Conservation (phyloP, 164 flowering plant species). For the Piper betle region DNA sequence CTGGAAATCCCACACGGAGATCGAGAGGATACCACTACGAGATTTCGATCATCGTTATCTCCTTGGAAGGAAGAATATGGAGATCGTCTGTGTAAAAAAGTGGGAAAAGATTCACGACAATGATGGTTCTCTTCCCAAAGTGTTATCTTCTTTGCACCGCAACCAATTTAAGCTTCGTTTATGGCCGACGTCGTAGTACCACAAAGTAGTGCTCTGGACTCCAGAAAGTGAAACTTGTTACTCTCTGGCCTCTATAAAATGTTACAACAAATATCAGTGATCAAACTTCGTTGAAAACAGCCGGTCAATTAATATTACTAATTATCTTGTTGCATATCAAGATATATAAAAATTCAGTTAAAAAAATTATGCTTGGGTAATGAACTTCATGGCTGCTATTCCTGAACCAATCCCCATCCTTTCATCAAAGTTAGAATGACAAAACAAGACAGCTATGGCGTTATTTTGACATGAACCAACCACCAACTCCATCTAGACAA, state of each 20-base stretch:
- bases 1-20: slow-evolving; percentile 62
- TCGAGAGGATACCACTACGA: slow-evolving; percentile 59
- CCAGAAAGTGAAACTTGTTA: background rate
- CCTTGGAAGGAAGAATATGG: slow-evolving; percentile 67
- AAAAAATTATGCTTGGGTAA: too few relatives aligned
- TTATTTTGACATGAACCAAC: too few relatives aligned
- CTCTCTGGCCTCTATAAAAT: background rate
- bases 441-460: too few relatives aligned
- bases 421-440: too few relatives aligned
- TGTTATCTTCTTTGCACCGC: background rate
- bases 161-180: background rate
- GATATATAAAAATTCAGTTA: too few relatives aligned
- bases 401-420: too few relatives aligned
- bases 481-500: too few relatives aligned
- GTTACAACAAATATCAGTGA: background rate
- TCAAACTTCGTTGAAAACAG: too few relatives aligned
- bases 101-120: background rate
- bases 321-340: too few relatives aligned
- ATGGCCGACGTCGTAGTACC: background rate
- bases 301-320: too few relatives aligned
- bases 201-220: background rate
- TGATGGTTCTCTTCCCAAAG: background rate
- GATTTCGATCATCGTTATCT: slow-evolving; percentile 59
- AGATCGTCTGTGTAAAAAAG: slow-evolving; percentile 19
- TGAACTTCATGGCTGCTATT: too few relatives aligned